A percentile compares a stretch with the other conserved stretches of the same genome.
Conservation (phyloP, 2,329 filamentous ascomycete genomes). For the Endoconidiophora laricicola region DNA sequence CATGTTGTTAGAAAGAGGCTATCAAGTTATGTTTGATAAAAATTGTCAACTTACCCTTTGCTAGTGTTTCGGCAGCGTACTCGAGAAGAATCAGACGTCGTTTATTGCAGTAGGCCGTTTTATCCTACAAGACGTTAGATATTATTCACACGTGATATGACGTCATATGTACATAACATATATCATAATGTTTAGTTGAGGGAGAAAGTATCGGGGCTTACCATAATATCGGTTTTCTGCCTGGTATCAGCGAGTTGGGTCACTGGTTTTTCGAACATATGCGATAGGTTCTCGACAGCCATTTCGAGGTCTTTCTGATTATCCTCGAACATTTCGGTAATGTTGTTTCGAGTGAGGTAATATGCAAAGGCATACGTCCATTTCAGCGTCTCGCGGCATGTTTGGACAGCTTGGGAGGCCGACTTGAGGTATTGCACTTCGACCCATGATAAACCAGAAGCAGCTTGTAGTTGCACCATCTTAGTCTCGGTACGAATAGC, state of each 20-base stretch:
- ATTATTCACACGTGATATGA: slow-evolving; percentile 2
- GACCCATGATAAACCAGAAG: slow-evolving; percentile 96
- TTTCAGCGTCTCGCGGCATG: slow-evolving; percentile 94
- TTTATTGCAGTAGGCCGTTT: slow-evolving; percentile 93
- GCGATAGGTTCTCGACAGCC: slow-evolving; percentile 90
- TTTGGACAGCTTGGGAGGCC: slow-evolving; percentile 83
- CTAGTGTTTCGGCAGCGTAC: slow-evolving; percentile 84
- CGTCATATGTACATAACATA: slow-evolving; percentile 1
- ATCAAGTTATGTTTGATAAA: background rate
- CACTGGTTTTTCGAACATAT: slow-evolving; percentile 98
- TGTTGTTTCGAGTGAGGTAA: slow-evolving; percentile 88
- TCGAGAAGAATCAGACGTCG: slow-evolving; percentile 76
- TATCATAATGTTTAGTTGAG: background rate
- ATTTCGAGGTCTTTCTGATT: slow-evolving; percentile 97
- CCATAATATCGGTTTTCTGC: slow-evolving; percentile 89
- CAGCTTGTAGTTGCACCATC: slow-evolving; percentile 89
- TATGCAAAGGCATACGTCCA: slow-evolving; percentile 99
- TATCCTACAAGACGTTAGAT: slow-evolving; percentile 35
- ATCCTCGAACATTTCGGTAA: slow-evolving; percentile 94
- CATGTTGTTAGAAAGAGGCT: background rate
- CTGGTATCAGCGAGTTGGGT: slow-evolving; percentile 69
- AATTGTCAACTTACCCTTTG: slow-evolving; percentile 43
- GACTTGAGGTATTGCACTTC: slow-evolving; percentile 94
- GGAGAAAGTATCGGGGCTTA: background rate
- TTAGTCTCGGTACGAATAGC: slow-evolving; percentile 96